Conservation (phyloP, 768 basidiomycete species). For the Candolleomyces eurysporus region DNA sequence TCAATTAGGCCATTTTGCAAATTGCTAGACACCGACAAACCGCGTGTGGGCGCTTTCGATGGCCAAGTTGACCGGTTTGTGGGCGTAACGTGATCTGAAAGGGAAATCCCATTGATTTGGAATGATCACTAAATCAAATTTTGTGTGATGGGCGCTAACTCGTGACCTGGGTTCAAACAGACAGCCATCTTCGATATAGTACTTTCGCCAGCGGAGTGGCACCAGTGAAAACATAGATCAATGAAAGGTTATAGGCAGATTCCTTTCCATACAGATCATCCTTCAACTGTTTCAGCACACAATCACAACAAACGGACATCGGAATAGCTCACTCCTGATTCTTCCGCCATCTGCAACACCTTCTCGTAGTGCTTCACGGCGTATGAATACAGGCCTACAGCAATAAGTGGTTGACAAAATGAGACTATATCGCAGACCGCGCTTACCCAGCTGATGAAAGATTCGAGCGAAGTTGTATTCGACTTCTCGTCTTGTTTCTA, state of each 20-base stretch:
- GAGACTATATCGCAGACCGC: background rate
- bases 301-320: background rate
- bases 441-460: slow-evolving; percentile 88
- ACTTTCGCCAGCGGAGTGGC: slow-evolving; percentile 67
- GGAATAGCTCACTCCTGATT: slow-evolving; percentile 28
- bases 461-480: slow-evolving; percentile 92
- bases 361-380: slow-evolving; percentile 84
- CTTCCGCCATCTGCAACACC: slow-evolving; percentile 64
- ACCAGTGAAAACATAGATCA: slow-evolving; percentile 80
- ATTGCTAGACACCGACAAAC: too few species aligned
- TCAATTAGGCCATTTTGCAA: too few species aligned
- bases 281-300: slow-evolving; percentile 13
- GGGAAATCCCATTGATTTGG: background rate
- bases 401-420: background rate
- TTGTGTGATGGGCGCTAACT: background rate
- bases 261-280: slow-evolving; percentile 63
- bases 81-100: too few species aligned
- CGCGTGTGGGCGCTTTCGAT: background rate
- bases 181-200: slow-evolving; percentile 80
- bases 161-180: slow-evolving; percentile 43
- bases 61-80: too few species aligned
- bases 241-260: slow-evolving; percentile 84
- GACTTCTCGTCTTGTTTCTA: slow-evolving; percentile 62
- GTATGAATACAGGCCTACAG: slow-evolving; percentile 71
- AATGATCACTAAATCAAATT: background rate